Percentiles rank a stretch among this genome's conserved stretches.
Conservation (phyloP, 371 early-diverging fungal species). For the Mortierella sp. region DNA sequence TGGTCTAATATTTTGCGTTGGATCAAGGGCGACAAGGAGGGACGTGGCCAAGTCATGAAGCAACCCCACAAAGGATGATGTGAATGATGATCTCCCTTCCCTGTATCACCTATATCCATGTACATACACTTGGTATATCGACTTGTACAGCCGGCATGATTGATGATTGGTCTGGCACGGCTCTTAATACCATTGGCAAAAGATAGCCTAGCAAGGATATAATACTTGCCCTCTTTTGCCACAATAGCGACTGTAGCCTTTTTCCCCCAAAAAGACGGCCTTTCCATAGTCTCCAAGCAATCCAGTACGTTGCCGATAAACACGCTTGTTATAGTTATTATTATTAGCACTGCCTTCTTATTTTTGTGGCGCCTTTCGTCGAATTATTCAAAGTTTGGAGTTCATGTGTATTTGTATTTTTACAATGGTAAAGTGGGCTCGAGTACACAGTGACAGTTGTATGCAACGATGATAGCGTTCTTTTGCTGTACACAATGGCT, state of each 20-base stretch:
- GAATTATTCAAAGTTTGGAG: too few relatives aligned
- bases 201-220: not conserved
- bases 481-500: too few relatives aligned
- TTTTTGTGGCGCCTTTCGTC: too few relatives aligned
- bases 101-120: not conserved
- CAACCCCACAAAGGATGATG: not conserved
- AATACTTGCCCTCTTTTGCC: too few relatives aligned
- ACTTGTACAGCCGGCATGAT: not conserved
- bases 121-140: not conserved
- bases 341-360: not conserved
- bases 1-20: too few relatives aligned
- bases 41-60: not conserved
- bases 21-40: not conserved
- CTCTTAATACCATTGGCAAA: conserved; percentile 1
- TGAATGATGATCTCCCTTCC: not conserved
- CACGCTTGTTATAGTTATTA: not conserved
- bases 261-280: not conserved
- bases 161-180: not conserved
- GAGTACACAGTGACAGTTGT: not conserved
- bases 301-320: conserved; percentile 14
- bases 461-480: not conserved
- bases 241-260: not conserved
- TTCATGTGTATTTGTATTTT: not conserved
- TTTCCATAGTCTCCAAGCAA: not conserved
- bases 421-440: not conserved